A percentile compares a stretch with the other conserved stretches of the same genome.
Conservation (phyloP, 148 eudicot genomes). For the Rhododendron henanense region DNA sequence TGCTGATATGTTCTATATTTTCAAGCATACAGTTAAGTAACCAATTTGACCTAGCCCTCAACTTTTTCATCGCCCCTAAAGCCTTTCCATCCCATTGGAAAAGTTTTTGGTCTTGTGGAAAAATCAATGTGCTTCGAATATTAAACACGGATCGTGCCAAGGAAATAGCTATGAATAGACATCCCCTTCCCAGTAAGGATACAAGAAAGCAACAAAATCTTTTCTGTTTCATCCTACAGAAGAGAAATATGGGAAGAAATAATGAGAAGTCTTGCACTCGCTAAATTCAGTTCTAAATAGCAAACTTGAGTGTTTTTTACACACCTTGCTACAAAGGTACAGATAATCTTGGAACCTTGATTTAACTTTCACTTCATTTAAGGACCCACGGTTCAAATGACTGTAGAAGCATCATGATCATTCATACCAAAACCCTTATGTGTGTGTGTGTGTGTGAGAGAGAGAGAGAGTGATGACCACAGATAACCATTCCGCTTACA, state of each 20-base stretch:
- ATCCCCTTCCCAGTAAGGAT: background rate
- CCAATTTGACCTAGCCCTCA: background rate
- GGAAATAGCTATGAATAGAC: background rate
- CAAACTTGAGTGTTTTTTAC: background rate
- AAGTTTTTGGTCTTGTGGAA: background rate
- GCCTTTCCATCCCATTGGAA: background rate
- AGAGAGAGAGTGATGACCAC: background rate
- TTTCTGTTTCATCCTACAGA: background rate
- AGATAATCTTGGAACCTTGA: background rate
- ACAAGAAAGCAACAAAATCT: background rate
- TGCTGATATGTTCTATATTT: background rate
- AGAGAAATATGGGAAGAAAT: background rate
- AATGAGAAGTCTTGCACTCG: background rate
- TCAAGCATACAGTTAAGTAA: background rate
- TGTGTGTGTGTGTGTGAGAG: background rate
- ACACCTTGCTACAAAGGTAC: background rate
- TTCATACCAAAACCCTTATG: background rate
- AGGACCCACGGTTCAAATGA: background rate
- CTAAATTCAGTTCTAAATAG: background rate
- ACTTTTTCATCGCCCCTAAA: background rate
- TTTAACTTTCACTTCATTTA: slow-evolving; percentile 3
- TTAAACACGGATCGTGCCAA: background rate
- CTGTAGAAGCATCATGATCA: background rate
- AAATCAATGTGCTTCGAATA: background rate
- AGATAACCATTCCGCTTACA: background rate